Conservation (phyloP, 192 early-diverging fungal species). For the Umbelopsis sp. region DNA sequence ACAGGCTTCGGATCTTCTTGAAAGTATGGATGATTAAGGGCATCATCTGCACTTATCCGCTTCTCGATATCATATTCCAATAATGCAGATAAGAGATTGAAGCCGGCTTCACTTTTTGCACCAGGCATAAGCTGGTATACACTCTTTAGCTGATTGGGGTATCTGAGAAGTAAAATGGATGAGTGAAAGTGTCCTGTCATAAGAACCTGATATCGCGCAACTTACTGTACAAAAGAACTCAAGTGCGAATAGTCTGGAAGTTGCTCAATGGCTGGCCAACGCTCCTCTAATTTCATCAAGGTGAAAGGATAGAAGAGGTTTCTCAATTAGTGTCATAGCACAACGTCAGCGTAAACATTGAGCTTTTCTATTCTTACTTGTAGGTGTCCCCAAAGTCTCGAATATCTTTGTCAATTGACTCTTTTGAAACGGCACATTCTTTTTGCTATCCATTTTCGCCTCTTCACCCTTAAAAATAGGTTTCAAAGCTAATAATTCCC, state of each 20-base stretch:
- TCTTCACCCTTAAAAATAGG: constrained; percentile 94
- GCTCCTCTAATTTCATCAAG: constrained; percentile 54
- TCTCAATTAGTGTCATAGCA: background rate
- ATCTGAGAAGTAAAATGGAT: constrained; percentile 14
- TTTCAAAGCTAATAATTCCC: constrained; percentile 78
- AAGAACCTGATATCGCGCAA: background rate
- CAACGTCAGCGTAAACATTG: background rate
- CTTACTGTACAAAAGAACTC: constrained; percentile 62
- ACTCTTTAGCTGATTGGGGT: constrained; percentile 47
- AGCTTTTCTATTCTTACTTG: constrained; percentile 38
- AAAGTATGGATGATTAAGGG: constrained; percentile 84
- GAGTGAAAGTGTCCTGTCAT: background rate
- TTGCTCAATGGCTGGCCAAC: constrained; percentile 73
- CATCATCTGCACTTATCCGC: constrained; percentile 76
- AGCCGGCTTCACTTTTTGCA: constrained; percentile 46
- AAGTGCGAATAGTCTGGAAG: constrained; percentile 71
- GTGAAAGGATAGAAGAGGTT: background rate
- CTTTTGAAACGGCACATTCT: constrained; percentile 81
- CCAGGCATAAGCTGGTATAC: constrained; percentile 44
- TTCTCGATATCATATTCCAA: constrained; percentile 82
- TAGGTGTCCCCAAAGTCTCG: constrained; percentile 88
- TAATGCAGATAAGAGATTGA: constrained; percentile 72
- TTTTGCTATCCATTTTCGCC: constrained; percentile 81
- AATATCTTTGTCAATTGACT: constrained; percentile 86
- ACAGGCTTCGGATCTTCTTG: constrained; percentile 69